Evolutionary conservation across 306 rosid species (phyloP).

Genomic region (Myrica gale): DNA sequence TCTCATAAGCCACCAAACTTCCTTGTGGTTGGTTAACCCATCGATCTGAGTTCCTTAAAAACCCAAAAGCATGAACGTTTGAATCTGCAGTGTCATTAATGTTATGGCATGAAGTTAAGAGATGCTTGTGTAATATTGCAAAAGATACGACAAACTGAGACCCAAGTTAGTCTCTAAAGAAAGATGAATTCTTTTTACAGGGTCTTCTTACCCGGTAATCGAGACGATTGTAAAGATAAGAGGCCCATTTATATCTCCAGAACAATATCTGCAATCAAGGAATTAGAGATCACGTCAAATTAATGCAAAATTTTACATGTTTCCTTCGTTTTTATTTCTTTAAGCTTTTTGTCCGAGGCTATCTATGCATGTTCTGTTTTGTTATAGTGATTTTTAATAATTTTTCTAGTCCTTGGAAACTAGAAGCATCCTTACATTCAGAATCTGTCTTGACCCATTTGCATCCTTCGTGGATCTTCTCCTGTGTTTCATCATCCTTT

Average conservation of each 20-base stretch:
- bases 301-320: neutral
- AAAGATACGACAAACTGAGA: neutral
- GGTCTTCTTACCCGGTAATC: slow-evolving; percentile 38
- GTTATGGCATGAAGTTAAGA: slow-evolving; percentile 10
- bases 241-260: slow-evolving; percentile 68
- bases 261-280: slow-evolving; percentile 73
- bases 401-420: neutral
- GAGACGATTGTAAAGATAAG: slow-evolving; percentile 21
- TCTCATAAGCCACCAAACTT: neutral
- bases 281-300: slow-evolving; percentile 16
- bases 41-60: slow-evolving; percentile 22
- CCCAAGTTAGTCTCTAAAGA: neutral
- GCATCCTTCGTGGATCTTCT: slow-evolving; percentile 52
- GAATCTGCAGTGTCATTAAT: slow-evolving; percentile 31
- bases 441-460: slow-evolving; percentile 99
- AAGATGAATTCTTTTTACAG: neutral
- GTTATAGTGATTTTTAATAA: neutral
- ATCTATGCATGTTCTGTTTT: neutral
- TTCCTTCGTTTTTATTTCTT: neutral
- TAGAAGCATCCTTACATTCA: slow-evolving; percentile 63
- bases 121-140: neutral
- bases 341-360: neutral
- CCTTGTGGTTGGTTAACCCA: neutral
- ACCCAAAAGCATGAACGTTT: slow-evolving; percentile 17
- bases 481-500: slow-evolving; percentile 38